A percentile compares a stretch with the other conserved stretches of the same genome.
Conservation (phyloP, 192 early-diverging fungal species). For the Bifiguratus adelaidae region DNA sequence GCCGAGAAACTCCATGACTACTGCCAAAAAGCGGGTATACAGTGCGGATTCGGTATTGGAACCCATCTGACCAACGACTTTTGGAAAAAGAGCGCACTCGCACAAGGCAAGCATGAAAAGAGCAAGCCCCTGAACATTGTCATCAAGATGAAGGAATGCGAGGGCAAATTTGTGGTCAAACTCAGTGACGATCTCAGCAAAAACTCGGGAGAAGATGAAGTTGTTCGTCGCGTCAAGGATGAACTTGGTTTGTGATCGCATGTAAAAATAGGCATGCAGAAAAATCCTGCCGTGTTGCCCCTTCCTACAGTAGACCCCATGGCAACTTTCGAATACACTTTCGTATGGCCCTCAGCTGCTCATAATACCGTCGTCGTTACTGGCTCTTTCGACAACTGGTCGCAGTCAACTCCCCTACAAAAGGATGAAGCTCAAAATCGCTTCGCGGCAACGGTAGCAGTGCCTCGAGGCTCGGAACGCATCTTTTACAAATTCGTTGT, state of each 20-base stretch:
- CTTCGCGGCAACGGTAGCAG: background rate
- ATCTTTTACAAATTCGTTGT: background rate
- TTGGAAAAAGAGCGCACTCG: slow-evolving; percentile 13
- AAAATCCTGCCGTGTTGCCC: too few species aligned
- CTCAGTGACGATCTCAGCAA: slow-evolving; percentile 48
- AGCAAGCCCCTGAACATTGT: slow-evolving; percentile 60
- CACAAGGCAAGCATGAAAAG: background rate
- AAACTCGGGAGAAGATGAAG: background rate
- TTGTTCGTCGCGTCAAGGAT: background rate
- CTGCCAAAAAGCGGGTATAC: slow-evolving; percentile 29
- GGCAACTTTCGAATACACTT: background rate
- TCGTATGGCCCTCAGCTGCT: background rate
- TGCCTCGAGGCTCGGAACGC: background rate
- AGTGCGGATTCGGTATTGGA: slow-evolving; percentile 59
- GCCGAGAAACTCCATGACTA: slow-evolving; percentile 37
- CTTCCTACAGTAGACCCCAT: too few species aligned
- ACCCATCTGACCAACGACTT: slow-evolving; percentile 72
- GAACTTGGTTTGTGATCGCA: too few species aligned
- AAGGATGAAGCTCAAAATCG: background rate
- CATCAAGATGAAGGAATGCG: slow-evolving; percentile 54
- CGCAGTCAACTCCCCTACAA: background rate
- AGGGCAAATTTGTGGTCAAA: slow-evolving; percentile 50
- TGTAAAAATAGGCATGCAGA: too few species aligned
- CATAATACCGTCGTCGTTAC: background rate
- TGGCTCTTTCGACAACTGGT: background rate